These are phyloP conservation scores for Mycena pura DNA, from an alignment of 768 basidiomycete species.

Conservation along the genomic window DNA sequence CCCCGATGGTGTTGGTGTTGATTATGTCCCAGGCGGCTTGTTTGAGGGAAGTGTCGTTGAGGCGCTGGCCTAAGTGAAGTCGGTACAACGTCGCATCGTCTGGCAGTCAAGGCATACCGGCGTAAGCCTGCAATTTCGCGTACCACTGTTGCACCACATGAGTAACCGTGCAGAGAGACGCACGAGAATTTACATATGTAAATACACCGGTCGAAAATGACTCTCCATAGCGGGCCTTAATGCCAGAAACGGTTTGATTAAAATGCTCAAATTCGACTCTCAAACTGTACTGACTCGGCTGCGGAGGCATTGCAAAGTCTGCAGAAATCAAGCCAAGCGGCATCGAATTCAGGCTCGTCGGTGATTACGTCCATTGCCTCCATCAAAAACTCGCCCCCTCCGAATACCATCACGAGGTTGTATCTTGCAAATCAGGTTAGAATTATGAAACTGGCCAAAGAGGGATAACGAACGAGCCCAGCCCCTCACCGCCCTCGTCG, in stretches of 20 bases:
- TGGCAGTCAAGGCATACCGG: slow-evolving; percentile 28
- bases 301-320: slow-evolving; percentile 41
- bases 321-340: slow-evolving; percentile 49
- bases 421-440: not conserved
- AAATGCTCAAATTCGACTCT: too few relatives aligned
- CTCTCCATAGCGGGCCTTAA: slow-evolving; percentile 41
- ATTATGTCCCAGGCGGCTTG: slow-evolving; percentile 44
- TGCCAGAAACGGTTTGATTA: not conserved
- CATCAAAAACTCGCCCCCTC: slow-evolving; percentile 47
- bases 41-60: slow-evolving; percentile 39
- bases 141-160: slow-evolving; percentile 34
- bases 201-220: slow-evolving; percentile 44
- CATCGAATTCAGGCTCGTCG: slow-evolving; percentile 46
- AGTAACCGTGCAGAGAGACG: not conserved
- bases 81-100: not conserved
- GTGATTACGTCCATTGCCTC: slow-evolving; percentile 47
- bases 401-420: slow-evolving; percentile 9
- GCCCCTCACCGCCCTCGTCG: slow-evolving; percentile 44
- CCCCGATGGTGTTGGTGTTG: slow-evolving; percentile 39
- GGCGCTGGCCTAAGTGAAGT: slow-evolving; percentile 32
- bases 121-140: slow-evolving; percentile 47
- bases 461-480: slow-evolving; percentile 35
- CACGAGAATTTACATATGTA: slow-evolving; percentile 25
- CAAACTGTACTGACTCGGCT: slow-evolving; percentile 37
- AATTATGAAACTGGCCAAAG: not conserved